Evolutionary conservation across 176 grass and related monocot genomes (phyloP), one percentile per base, ranked within the genome.

Genomic region (Lolium rigidum): DNA sequence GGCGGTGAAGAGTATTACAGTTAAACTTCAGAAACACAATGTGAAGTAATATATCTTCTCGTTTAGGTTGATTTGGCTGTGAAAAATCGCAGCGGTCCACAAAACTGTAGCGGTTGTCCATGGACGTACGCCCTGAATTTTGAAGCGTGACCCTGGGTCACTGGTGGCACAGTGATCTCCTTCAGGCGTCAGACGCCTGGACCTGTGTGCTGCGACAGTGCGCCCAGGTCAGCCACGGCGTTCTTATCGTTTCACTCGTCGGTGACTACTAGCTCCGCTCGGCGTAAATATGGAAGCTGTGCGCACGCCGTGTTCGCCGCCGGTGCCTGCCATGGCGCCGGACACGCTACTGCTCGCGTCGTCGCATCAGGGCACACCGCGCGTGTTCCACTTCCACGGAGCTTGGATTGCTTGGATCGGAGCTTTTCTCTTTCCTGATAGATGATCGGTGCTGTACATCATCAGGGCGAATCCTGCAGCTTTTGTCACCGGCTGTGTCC

Each of bases 191-290:
- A 44, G 82, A n/a, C 41, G 69, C 69, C 70, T 84, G 55, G 55
- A 9, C 70, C 70, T 49, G 82, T 31, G 28, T 62, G 70, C 17
- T 18, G 56, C 55, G 9, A 31, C 14, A 39, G 26, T 7, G 80
- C 28, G 63, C 26, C 11, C 10, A 63, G 70, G 31, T 22, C 26
- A 15, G 47, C 39, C 50, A 26, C 17, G 64, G 6, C 76, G 39
- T 66, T 56, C 52, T 68, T 68, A 69, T 80, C 56, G 48, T 31
- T 35, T 81, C 55, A 70, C 82, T 57, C 77, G 10, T 26, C 58
- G 61, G 61, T 64, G 61, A 9, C 44, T 9, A 64, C 28, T 31
- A 31, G 28, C 28, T 31, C 28, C 28, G 72, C 12, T 38, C 35
- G 14, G 13, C 3, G 31, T 74, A 47, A 46, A 74, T 66, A 66